Evolutionary conservation across 2,329 filamentous ascomycete species (phyloP).

Genomic region (Dothiorella sarmentorum): DNA sequence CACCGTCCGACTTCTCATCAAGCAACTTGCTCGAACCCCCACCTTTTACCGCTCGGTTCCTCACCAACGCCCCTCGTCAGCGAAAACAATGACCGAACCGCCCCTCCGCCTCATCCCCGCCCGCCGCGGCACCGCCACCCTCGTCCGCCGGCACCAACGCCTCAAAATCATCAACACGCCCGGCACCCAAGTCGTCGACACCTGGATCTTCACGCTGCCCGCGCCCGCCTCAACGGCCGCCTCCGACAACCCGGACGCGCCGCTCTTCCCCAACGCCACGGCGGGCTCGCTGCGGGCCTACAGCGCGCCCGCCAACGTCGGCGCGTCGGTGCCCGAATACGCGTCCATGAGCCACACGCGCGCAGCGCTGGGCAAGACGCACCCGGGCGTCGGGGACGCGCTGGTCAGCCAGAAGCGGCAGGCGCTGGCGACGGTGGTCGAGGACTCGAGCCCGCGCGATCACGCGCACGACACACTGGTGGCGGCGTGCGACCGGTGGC

Average conservation of each 20-base stretch:
- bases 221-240: neutral
- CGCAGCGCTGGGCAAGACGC: slow-evolving; percentile 30
- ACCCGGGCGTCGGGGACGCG: slow-evolving; percentile 34
- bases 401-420: slow-evolving; percentile 46
- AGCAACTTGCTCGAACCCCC: no score
- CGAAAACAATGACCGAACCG: no score
- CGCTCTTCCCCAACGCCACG: slow-evolving; percentile 35
- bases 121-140: slow-evolving; percentile 48
- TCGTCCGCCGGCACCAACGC: slow-evolving; percentile 47
- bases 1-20: no score
- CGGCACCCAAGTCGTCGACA: slow-evolving; percentile 49
- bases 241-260: neutral
- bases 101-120: slow-evolving; percentile 49
- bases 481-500: slow-evolving; percentile 45
- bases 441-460: slow-evolving; percentile 44
- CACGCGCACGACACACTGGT: slow-evolving; percentile 49
- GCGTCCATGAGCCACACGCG: slow-evolving; percentile 46
- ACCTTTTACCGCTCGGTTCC: no score
- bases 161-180: slow-evolving; percentile 52
- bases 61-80: neutral
- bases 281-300: slow-evolving; percentile 46
- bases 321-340: slow-evolving; percentile 40
- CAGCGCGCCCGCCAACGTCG: slow-evolving; percentile 39
- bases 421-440: slow-evolving; percentile 45
- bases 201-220: slow-evolving; percentile 48